These are phyloP conservation scores for Boletales sp. DNA, from an alignment of 768 basidiomycete genomes.

Conservation along the genomic window DNA sequence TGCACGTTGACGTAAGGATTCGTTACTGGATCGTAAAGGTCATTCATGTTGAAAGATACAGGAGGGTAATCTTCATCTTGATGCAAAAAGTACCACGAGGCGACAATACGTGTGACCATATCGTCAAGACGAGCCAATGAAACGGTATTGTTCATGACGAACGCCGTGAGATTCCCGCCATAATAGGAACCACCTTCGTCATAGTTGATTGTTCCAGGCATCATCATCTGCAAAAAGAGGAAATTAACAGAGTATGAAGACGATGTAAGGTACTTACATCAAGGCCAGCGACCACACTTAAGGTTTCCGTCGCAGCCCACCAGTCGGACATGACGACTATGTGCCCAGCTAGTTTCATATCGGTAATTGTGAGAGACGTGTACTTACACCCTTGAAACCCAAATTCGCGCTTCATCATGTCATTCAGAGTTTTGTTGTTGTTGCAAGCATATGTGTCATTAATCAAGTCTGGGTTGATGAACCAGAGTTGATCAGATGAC, in stretches of 20 bases:
- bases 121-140: conserved; percentile 57
- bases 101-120: conserved; percentile 68
- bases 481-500: neutral
- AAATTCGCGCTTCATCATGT: conserved; percentile 61
- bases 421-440: conserved; percentile 55
- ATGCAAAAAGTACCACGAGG: conserved; percentile 49
- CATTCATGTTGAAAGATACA: conserved; percentile 19
- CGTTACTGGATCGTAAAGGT: conserved; percentile 12
- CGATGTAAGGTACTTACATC: conserved; percentile 41
- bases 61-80: conserved; percentile 31
- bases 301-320: conserved; percentile 47
- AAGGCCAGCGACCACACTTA: conserved; percentile 56
- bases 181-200: conserved; percentile 46
- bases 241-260: neutral
- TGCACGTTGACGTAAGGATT: conserved; percentile 53
- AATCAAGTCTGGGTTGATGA: conserved; percentile 39
- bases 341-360: neutral
- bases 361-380: neutral
- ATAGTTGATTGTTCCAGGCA: conserved; percentile 59
- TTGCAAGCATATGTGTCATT: conserved; percentile 64
- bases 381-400: conserved; percentile 60
- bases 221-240: conserved; percentile 51
- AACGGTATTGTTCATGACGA: conserved; percentile 62
- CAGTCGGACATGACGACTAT: conserved; percentile 58
- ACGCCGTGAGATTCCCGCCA: conserved; percentile 54